A percentile compares a stretch with the other conserved stretches of the same genome.
phyloP scores from a whole-genome alignment of 2,329 filamentous ascomycete genomes.

The Penicillium corylophilum region DNA sequence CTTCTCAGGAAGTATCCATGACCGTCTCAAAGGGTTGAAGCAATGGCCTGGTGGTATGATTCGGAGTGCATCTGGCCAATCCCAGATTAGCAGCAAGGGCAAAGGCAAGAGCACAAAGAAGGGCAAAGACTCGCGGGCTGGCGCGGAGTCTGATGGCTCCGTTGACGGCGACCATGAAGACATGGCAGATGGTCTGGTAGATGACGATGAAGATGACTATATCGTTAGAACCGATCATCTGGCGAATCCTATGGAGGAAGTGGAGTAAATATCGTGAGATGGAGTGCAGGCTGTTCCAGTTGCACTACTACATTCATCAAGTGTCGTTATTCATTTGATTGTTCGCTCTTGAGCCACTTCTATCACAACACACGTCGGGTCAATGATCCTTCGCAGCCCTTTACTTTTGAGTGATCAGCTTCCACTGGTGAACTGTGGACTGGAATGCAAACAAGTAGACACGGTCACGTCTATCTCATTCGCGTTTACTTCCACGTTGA shows the following conservation, averaged over 20 bases:
- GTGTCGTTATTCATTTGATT: too few relatives aligned
- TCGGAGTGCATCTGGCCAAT: conserved; percentile 33
- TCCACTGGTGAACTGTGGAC: too few relatives aligned
- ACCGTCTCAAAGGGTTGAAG: conserved; percentile 34
- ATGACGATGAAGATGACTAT: conserved; percentile 39
- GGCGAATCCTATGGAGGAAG: conserved; percentile 21
- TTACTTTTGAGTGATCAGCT: too few relatives aligned
- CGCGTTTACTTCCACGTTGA: neutral
- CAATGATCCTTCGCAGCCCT: too few relatives aligned
- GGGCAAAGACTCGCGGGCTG: conserved; percentile 39
- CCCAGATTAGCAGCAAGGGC: conserved; percentile 27
- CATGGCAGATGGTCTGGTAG: conserved; percentile 20
- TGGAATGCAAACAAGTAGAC: too few relatives aligned
- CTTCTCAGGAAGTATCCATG: conserved; percentile 17
- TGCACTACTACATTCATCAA: neutral
- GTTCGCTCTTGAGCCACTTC: too few relatives aligned
- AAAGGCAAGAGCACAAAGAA: conserved; percentile 33
- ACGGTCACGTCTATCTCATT: too few relatives aligned
- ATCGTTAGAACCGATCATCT: conserved; percentile 41
- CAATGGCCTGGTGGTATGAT: conserved; percentile 25
- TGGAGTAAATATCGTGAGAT: conserved; percentile 10
- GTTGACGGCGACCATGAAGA: conserved; percentile 31
- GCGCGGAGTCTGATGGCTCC: conserved; percentile 34
- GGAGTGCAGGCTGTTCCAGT: neutral
- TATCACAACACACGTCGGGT: too few relatives aligned